phyloP scores from a whole-genome alignment of 495 filamentous ascomycete species.

The Sphaerosporella brunnea region DNA sequence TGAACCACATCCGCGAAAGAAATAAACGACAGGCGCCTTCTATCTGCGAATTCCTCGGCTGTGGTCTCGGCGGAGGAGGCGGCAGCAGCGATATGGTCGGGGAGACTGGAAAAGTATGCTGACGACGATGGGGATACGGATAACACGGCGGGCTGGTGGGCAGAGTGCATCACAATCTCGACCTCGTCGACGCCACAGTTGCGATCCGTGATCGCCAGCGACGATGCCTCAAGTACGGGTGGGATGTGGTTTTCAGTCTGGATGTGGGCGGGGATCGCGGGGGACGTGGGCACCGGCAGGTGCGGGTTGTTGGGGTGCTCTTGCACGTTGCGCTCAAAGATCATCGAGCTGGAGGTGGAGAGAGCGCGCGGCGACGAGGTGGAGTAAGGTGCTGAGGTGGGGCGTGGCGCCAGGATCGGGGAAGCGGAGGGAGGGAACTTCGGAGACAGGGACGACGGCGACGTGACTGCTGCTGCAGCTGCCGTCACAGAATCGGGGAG shows the following conservation, averaged over 20 bases:
- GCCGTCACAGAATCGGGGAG: constrained; percentile 11
- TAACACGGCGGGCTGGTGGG: constrained; percentile 63
- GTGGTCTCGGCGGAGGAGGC: too few species aligned
- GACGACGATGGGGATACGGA: constrained; percentile 27
- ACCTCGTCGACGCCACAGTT: constrained; percentile 61
- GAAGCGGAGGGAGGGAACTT: constrained; percentile 30
- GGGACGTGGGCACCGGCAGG: constrained; percentile 43
- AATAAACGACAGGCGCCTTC: constrained; percentile 76
- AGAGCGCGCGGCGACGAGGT: constrained; percentile 42
- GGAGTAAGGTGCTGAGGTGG: constrained; percentile 31
- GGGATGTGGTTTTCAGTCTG: constrained; percentile 85
- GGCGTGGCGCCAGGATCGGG: constrained; percentile 33
- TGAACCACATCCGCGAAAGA: constrained; percentile 92
- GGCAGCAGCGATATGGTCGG: constrained; percentile 8
- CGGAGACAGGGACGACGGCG: constrained; percentile 5
- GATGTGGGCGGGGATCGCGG: constrained; percentile 73
- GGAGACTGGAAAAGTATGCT: constrained; percentile 52
- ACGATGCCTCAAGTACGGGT: constrained; percentile 72
- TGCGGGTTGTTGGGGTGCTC: constrained; percentile 36
- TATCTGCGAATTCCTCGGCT: too few species aligned
- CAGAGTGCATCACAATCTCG: constrained; percentile 68
- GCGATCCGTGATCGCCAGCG: constrained; percentile 69
- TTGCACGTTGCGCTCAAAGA: constrained; percentile 88
- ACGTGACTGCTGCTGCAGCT: constrained; percentile 14
- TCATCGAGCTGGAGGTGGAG: constrained; percentile 51